phyloP scores from a whole-genome alignment of 257 asterid genomes.

The Sherardia arvensis region DNA sequence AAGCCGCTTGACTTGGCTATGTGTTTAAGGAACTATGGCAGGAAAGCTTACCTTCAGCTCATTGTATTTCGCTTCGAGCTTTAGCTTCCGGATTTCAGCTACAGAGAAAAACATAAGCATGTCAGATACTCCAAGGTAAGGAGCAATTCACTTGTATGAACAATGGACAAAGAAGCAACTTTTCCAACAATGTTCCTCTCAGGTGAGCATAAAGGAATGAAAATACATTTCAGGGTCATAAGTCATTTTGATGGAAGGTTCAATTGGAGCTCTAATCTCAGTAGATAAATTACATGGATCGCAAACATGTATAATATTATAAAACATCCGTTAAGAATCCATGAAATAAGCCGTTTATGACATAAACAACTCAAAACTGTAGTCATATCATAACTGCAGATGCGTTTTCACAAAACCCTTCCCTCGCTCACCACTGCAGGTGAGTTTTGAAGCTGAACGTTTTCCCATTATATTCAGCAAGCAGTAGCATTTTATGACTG shows the following conservation, averaged over 20 bases:
- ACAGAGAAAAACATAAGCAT: conserved; percentile 22
- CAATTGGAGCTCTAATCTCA: not conserved
- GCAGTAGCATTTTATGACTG: too few species aligned
- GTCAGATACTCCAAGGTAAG: too few species aligned
- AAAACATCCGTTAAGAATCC: not conserved
- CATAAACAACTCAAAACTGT: too few species aligned
- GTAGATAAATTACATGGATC: not conserved
- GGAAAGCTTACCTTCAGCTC: conserved; percentile 58
- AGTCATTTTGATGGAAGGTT: not conserved
- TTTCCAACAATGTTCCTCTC: not conserved
- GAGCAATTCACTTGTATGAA: not conserved
- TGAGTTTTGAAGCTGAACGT: too few species aligned
- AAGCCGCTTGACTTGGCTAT: not conserved
- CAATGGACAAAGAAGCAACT: too few species aligned
- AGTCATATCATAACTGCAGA: too few species aligned
- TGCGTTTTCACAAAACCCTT: too few species aligned
- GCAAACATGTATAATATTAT: not conserved
- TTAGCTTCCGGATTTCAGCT: conserved; percentile 72
- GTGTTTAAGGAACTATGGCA: not conserved
- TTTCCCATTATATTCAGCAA: too few species aligned
- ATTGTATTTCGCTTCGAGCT: conserved; percentile 58
- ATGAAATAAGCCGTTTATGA: too few species aligned
- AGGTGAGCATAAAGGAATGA: not conserved
- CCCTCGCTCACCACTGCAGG: too few species aligned
- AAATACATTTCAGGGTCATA: not conserved